Evolutionary conservation across 768 basidiomycete species (phyloP).

Genomic region (Hirschioporus abietinus): DNA sequence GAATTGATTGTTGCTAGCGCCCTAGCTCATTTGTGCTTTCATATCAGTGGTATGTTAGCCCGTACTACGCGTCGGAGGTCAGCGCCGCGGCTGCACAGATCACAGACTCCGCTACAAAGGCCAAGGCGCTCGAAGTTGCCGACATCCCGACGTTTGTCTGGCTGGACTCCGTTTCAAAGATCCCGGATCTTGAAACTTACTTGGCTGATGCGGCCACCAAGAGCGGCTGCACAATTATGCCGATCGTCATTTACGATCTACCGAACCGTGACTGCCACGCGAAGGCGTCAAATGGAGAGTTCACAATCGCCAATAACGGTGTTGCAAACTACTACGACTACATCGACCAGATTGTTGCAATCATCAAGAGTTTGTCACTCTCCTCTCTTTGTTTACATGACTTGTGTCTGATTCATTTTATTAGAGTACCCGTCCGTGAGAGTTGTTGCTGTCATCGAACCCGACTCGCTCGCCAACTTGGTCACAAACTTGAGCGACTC

Average conservation of each 20-base stretch:
- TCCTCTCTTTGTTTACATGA: background rate
- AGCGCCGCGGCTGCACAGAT: slow-evolving; percentile 43
- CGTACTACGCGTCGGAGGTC: slow-evolving; percentile 54
- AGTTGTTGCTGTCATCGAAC: slow-evolving; percentile 61
- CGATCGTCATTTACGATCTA: slow-evolving; percentile 44
- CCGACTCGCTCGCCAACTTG: slow-evolving; percentile 63
- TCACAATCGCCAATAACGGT: slow-evolving; percentile 51
- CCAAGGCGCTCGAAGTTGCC: slow-evolving; percentile 50
- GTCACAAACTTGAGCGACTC: slow-evolving; percentile 60
- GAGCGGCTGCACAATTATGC: slow-evolving; percentile 37
- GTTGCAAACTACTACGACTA: slow-evolving; percentile 51
- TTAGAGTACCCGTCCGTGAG: slow-evolving; percentile 52
- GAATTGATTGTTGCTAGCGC: background rate
- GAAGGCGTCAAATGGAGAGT: slow-evolving; percentile 61
- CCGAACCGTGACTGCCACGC: slow-evolving; percentile 67
- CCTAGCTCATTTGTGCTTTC: slow-evolving; percentile 2
- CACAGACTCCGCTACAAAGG: slow-evolving; percentile 40
- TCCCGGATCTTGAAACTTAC: slow-evolving; percentile 48
- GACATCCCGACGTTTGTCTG: slow-evolving; percentile 59
- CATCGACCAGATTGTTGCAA: slow-evolving; percentile 57
- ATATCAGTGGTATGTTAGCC: slow-evolving; percentile 43
- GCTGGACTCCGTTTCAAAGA: slow-evolving; percentile 54
- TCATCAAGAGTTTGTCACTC: slow-evolving; percentile 39
- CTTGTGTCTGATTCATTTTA: background rate
- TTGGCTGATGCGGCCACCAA: slow-evolving; percentile 49